Evolutionary conservation across 306 rosid genomes (phyloP).

Genomic region (Vicia sativa): DNA sequence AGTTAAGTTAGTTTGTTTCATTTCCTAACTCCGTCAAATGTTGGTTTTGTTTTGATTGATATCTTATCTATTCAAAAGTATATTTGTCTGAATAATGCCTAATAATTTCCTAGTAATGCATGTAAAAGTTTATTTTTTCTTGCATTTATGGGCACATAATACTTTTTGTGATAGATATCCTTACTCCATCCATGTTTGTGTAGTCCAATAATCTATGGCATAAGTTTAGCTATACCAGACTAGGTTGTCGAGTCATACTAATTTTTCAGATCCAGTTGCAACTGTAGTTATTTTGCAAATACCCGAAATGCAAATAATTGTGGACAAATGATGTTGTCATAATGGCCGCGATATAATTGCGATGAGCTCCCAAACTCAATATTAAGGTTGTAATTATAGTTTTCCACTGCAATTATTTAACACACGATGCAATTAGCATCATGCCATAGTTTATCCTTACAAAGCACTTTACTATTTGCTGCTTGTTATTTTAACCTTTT

Average conservation of each 20-base stretch:
- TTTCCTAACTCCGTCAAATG: neutral
- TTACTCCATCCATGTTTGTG: neutral
- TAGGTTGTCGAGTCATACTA: neutral
- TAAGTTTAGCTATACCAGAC: neutral
- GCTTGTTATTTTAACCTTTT: no score
- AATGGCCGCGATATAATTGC: neutral
- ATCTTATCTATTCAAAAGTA: neutral
- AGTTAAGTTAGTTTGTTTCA: neutral
- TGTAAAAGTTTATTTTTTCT: neutral
- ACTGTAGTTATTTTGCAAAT: neutral
- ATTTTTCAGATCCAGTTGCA: neutral
- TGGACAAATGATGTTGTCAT: neutral
- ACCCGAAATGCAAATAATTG: neutral
- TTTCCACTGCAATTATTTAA: no score
- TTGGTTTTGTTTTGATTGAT: constrained; percentile 5
- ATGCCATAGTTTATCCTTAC: no score
- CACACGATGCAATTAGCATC: no score
- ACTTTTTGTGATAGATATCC: neutral
- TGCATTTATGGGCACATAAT: neutral
- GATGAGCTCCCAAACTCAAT: neutral
- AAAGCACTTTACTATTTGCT: no score
- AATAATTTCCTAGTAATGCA: neutral
- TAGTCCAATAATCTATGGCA: neutral
- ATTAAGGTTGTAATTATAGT: neutral
- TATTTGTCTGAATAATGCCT: neutral